phyloP scores from a whole-genome alignment of 768 basidiomycete species.

The Rhizopogon rudus region DNA sequence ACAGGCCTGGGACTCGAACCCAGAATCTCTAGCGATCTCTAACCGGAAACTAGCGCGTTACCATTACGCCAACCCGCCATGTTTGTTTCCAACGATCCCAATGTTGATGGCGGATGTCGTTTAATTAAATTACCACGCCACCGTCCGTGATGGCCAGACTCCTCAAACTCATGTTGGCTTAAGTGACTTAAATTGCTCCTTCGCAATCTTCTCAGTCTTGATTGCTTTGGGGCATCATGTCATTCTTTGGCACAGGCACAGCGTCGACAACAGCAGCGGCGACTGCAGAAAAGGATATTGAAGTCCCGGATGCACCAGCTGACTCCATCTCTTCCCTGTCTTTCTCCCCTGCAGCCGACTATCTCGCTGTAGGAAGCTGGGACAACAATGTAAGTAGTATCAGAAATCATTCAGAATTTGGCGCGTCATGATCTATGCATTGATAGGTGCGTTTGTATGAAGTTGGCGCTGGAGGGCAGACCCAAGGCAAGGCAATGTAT shows the following conservation, averaged over 20 bases:
- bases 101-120: not conserved
- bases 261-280: conserved; percentile 32
- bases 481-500: conserved; percentile 88
- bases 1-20: conserved; percentile 62
- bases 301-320: conserved; percentile 72
- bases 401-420: not conserved
- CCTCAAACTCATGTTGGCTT: not conserved
- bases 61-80: conserved; percentile 59
- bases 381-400: conserved; percentile 71
- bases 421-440: conserved; percentile 10
- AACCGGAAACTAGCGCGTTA: conserved; percentile 60
- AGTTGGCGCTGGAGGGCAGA: conserved; percentile 73
- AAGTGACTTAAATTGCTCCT: not conserved
- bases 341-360: conserved; percentile 83
- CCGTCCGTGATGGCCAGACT: not conserved
- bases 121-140: conserved; percentile 10
- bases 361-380: conserved; percentile 92
- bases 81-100: not conserved
- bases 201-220: not conserved
- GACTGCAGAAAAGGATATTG: conserved; percentile 68
- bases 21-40: conserved; percentile 49
- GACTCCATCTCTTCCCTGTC: conserved; percentile 85
- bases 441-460: conserved; percentile 87
- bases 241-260: conserved; percentile 36
- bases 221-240: conserved; percentile 23